These are phyloP conservation scores for Avena eriantha DNA, from an alignment of 176 grass and related monocot genomes.

Conservation along the genomic window DNA sequence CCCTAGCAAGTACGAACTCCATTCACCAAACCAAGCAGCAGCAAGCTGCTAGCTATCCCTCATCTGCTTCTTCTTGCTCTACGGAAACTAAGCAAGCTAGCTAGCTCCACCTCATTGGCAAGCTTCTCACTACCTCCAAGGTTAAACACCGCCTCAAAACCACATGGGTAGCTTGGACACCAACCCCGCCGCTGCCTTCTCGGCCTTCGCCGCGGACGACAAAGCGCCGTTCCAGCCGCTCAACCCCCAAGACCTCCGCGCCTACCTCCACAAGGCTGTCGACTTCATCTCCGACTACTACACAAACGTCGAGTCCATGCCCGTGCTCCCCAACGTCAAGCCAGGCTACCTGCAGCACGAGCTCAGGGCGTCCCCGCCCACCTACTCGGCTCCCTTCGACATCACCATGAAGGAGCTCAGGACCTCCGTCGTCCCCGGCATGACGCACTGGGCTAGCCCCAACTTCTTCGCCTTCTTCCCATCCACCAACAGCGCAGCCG, in stretches of 20 bases:
- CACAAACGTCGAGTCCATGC: background rate
- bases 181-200: background rate
- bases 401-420: constrained; percentile 22
- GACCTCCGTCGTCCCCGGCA: constrained; percentile 14
- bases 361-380: background rate
- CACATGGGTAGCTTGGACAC: constrained; percentile 24
- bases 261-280: constrained; percentile 11
- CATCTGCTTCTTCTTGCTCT: background rate
- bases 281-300: constrained; percentile 30
- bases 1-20: background rate
- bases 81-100: background rate
- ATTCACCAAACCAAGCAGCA: background rate
- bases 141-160: background rate
- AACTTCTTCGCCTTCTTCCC: constrained; percentile 30
- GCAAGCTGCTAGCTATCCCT: background rate
- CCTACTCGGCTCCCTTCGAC: background rate
- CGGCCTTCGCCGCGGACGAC: background rate
- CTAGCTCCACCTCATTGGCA: background rate
- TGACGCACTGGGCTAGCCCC: constrained; percentile 28
- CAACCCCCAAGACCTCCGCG: constrained; percentile 4
- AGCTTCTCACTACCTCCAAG: background rate
- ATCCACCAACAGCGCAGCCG: constrained; percentile 3
- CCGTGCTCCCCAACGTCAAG: background rate
- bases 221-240: background rate
- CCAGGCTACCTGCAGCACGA: background rate